Evolutionary conservation across 495 filamentous ascomycete genomes (phyloP).

Genomic region (Podospora conica): DNA sequence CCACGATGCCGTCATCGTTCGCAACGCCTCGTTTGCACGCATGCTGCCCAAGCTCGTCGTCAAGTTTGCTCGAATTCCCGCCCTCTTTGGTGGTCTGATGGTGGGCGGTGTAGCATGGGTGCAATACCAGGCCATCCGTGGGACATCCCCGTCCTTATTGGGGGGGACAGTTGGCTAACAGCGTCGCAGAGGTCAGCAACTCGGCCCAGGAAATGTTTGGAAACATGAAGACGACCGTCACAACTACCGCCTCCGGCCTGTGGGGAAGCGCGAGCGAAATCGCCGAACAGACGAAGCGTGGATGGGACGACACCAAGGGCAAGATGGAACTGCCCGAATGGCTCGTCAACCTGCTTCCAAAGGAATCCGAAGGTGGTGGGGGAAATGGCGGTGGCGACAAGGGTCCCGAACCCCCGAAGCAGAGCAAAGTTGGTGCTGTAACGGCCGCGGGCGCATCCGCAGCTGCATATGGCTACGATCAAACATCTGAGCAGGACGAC

Average conservation of each 20-base stretch:
- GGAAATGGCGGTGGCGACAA: constrained; percentile 31
- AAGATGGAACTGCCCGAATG: constrained; percentile 75
- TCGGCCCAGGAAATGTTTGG: constrained; percentile 79
- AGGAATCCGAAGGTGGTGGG: constrained; percentile 45
- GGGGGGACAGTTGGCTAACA: constrained; percentile 18
- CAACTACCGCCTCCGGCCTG: constrained; percentile 55
- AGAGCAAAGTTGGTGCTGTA: constrained; percentile 54
- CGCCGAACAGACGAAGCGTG: constrained; percentile 68
- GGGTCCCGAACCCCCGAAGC: constrained; percentile 48
- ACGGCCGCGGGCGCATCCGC: constrained; percentile 57
- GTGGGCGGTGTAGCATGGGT: constrained; percentile 84
- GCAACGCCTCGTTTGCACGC: constrained; percentile 79
- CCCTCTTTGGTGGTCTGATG: constrained; percentile 82
- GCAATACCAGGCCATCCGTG: constrained; percentile 93
- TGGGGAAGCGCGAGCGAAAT: constrained; percentile 66
- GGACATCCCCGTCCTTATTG: constrained; percentile 27
- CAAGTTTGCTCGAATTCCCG: constrained; percentile 81
- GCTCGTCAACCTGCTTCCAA: constrained; percentile 67
- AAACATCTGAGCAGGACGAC: constrained; percentile 64
- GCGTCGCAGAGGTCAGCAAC: constrained; percentile 67
- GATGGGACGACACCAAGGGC: constrained; percentile 79
- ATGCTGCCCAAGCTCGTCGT: constrained; percentile 81
- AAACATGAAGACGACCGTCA: constrained; percentile 61
- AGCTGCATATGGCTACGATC: constrained; percentile 70
- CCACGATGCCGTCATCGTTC: constrained; percentile 78